Evolutionary conservation across 495 filamentous ascomycete genomes (phyloP).

Genomic region (Xylaria palmicola): DNA sequence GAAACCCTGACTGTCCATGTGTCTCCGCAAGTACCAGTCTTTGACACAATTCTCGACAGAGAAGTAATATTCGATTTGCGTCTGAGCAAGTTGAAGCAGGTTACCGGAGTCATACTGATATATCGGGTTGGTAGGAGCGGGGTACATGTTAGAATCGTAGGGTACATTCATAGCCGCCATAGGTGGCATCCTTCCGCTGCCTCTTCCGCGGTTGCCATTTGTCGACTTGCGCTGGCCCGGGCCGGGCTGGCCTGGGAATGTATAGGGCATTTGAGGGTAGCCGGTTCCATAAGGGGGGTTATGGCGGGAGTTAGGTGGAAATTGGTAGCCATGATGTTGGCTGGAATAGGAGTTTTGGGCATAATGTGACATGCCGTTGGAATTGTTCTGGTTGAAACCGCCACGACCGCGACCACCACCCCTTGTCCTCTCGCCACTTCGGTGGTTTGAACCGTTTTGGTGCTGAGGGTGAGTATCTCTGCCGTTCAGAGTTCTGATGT

Average conservation of each 20-base stretch:
- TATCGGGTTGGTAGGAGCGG: slow-evolving; percentile 49
- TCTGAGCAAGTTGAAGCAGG: slow-evolving; percentile 11
- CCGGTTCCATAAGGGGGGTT: slow-evolving; percentile 39
- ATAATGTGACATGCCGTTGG: slow-evolving; percentile 24
- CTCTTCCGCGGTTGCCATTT: slow-evolving; percentile 22
- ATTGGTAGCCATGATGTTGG: slow-evolving; percentile 19
- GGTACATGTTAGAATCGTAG: slow-evolving; percentile 50
- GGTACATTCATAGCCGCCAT: slow-evolving; percentile 39
- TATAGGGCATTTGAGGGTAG: slow-evolving; percentile 32
- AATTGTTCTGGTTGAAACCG: slow-evolving; percentile 22
- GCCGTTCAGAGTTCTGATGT: slow-evolving; percentile 14
- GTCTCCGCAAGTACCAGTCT: slow-evolving; percentile 80
- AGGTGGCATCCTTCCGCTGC: slow-evolving; percentile 18
- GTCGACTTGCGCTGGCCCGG: slow-evolving; percentile 16
- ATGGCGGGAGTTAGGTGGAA: slow-evolving; percentile 36
- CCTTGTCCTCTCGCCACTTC: slow-evolving; percentile 21
- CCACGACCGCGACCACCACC: slow-evolving; percentile 27
- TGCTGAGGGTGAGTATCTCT: slow-evolving; percentile 23
- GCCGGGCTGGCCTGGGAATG: slow-evolving; percentile 21
- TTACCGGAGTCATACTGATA: slow-evolving; percentile 20
- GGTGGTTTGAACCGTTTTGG: slow-evolving; percentile 18
- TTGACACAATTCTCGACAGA: slow-evolving; percentile 96
- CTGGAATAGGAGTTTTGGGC: slow-evolving; percentile 10
- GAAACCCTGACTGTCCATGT: slow-evolving; percentile 94
- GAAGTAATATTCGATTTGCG: slow-evolving; percentile 93